Evolutionary conservation across 768 basidiomycete genomes (phyloP), one percentile per base, ranked within the genome.

Genomic region (Termitomyces sp.): DNA sequence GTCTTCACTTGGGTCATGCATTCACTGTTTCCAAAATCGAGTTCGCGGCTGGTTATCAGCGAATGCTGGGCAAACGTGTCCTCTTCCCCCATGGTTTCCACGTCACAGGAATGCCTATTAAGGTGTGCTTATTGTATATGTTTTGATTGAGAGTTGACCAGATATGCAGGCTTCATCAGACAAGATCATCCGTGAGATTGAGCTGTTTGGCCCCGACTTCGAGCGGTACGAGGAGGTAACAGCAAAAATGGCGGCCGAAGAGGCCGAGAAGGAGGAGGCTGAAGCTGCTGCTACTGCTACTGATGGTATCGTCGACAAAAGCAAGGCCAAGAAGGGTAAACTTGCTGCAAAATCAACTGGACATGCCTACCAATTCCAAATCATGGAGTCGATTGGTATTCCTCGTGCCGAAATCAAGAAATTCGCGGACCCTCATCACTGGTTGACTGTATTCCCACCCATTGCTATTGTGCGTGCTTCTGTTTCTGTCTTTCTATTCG

Each of bases 21-120:
- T 99, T 99, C 74, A 95, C 94, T 40, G 92, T 98, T 72, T 93
- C 92, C 54, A 99, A 99, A 75, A 87, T 98, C 68, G 97, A 99
- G 68, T 99, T 98, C 64, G 84, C 86, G 0, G 89, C 96, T 35
- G 97, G 97, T 28, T 98, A 90, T 71, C 87, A 99, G 72, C 80
- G 96, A 42, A 86, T 99, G 89, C 68, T 94, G 60, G 96, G 97
- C 50, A 97, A 97, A 74, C 80, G 91, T 15, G 93, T 89, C 28
- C 72, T 99, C 62, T 98, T 98, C 74, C 97, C 97, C n/a, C 89
- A 95, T 65, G 97, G 92, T 46, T 90, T 97, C 71, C 97, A 99
- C 73, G 91, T 90, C 63, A 99, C 97, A 5, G 97, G 97, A 34
- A 90, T 99, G 93, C 97, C 97, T 38, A 99, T 99, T 79, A 98